phyloP scores from a whole-genome alignment of 306 rosid genomes.

The Alnus rubra region DNA sequence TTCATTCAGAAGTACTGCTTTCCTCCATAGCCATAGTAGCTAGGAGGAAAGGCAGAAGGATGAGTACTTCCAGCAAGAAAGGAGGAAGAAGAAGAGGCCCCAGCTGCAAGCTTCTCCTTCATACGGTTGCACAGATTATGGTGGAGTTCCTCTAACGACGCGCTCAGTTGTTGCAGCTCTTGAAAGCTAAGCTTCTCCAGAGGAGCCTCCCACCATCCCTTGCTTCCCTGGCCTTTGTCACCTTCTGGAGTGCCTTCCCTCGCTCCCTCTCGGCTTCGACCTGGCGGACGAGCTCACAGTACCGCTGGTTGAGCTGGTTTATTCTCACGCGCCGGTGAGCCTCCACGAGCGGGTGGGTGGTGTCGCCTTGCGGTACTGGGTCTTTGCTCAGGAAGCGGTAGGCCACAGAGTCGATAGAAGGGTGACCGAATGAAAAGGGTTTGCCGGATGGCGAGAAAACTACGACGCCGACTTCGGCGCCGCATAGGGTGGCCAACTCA shows the following conservation, averaged over 20 bases:
- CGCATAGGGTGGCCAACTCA: constrained; percentile 56
- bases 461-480: constrained; percentile 42
- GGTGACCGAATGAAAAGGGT: constrained; percentile 55
- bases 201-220: constrained; percentile 35
- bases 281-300: constrained; percentile 12
- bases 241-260: constrained; percentile 27
- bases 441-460: constrained; percentile 51
- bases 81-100: not conserved
- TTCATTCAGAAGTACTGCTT: not conserved
- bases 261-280: constrained; percentile 37
- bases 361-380: not conserved
- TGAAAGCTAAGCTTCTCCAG: constrained; percentile 3
- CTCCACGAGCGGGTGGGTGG: constrained; percentile 11
- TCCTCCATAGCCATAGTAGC: not conserved
- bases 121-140: not conserved
- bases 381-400: constrained; percentile 31
- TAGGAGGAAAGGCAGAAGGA: not conserved
- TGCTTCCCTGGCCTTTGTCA: constrained; percentile 11
- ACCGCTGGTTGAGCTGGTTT: constrained; percentile 23
- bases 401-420: constrained; percentile 30
- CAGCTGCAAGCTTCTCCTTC: constrained; percentile 12
- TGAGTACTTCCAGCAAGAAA: not conserved
- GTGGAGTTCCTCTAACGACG: constrained; percentile 15
- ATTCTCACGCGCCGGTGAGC: not conserved
- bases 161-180: constrained; percentile 28